Base-by-base conservation (phyloP, 1,284 basidiomycete species). In the Heterobasidion occidentale region DNA sequence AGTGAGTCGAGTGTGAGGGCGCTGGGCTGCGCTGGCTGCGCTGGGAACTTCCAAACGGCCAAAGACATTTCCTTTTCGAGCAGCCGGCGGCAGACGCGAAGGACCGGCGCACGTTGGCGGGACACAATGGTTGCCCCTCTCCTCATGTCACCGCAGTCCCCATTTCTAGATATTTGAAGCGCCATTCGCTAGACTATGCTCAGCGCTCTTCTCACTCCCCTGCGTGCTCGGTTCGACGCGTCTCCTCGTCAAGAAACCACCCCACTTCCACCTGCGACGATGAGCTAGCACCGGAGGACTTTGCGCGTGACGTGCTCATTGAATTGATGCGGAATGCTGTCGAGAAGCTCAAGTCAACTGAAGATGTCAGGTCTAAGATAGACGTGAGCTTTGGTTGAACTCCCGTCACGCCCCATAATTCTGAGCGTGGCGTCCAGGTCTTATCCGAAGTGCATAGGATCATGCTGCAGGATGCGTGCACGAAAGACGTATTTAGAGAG, bases 401-500 rank as follows among this genome's bases (percentile, higher is more conserved):
- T 42, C 27, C 5, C 27, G 6, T 27, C 27, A 27, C 55, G 51
- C 36, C 27, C 27, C 27, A 27, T 27, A 42, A 42, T 42, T 42
- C 38, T 42, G 38, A 11, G 38, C 38, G n/a, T 56, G 55, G 36
- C 9, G 12, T 19, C 9, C 59, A 89, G 87, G 73, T 80, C 27
- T 68, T 89, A 54, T 71, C 70, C 17, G 84, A 86, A 61, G 81
- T 89, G 46, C 77, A 80, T 55, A 73, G 78, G 36, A 78, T 84
- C 17, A 75, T 88, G 73, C 68, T 74, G 14, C 78, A 84, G 65
- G 81, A 86, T 60, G 64, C 74, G 8, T 72, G 70, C 54, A 87
- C 87, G 9, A 88, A 85, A 67, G 83, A 86, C 56, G 81, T 86
- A 8, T 92, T 92, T 68, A 77, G 88, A 8, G 86, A 90, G 64